phyloP scores from a whole-genome alignment of 2,329 filamentous ascomycete species.

The Talaromyces albobiverticillius region DNA sequence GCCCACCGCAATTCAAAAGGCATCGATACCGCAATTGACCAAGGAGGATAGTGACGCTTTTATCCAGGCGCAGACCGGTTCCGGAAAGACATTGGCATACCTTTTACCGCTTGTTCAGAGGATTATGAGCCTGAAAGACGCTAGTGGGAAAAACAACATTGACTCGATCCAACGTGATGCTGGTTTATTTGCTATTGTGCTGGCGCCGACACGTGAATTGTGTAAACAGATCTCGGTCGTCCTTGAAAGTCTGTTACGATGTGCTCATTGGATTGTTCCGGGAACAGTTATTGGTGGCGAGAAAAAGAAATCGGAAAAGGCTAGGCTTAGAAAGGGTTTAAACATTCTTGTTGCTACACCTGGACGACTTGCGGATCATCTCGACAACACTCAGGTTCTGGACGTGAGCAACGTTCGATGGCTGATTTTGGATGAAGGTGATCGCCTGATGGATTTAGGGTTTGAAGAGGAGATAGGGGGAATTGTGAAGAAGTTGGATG shows the following conservation, averaged over 20 bases:
- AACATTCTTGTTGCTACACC: conserved; percentile 96
- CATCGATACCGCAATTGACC: conserved; percentile 76
- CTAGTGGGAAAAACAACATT: conserved; percentile 28
- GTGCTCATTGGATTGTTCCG: conserved; percentile 89
- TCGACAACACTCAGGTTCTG: conserved; percentile 86
- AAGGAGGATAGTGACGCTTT: conserved; percentile 86
- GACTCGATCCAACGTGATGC: conserved; percentile 72
- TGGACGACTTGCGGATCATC: conserved; percentile 83
- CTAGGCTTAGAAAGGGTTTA: conserved; percentile 85
- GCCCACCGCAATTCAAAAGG: conserved; percentile 92
- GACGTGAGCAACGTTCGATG: conserved; percentile 87
- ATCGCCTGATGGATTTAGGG: conserved; percentile 96
- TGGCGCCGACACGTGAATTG: conserved; percentile 89
- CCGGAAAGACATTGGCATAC: conserved; percentile 96
- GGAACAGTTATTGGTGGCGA: conserved; percentile 76
- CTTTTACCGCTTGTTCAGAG: conserved; percentile 87
- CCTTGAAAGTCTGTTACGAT: conserved; percentile 79
- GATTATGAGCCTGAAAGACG: conserved; percentile 66
- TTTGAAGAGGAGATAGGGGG: conserved; percentile 92
- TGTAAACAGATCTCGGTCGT: conserved; percentile 92
- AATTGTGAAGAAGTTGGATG: conserved; percentile 76
- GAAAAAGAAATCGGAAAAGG: conserved; percentile 81
- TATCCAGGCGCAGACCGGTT: conserved; percentile 94
- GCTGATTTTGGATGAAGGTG: conserved; percentile 93
- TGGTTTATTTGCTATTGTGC: conserved; percentile 87